A percentile compares a stretch with the other conserved stretches of the same genome.
These are phyloP conservation scores for Aspergillus ibericus DNA, from an alignment of 2,329 filamentous ascomycete genomes.

Conservation along the genomic window DNA sequence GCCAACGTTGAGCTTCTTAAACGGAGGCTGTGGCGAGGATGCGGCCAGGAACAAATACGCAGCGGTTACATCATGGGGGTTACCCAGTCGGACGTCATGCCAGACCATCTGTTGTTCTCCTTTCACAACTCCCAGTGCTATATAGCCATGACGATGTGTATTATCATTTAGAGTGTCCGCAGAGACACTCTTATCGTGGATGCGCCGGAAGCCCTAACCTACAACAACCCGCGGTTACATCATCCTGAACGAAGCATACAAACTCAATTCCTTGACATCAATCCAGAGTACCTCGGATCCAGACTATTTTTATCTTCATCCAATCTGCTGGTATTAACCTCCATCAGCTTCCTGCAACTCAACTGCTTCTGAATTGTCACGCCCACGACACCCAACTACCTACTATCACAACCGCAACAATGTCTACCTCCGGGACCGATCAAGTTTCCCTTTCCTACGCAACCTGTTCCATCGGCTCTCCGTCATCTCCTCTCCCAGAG, in stretches of 20 bases:
- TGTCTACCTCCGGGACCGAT: background rate
- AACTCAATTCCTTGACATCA: background rate
- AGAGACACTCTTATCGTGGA: background rate
- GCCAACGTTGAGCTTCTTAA: background rate
- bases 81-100: background rate
- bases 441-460: slow-evolving; percentile 42
- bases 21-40: background rate
- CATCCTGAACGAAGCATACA: background rate
- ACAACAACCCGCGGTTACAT: background rate
- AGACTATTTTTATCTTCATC: background rate
- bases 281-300: background rate
- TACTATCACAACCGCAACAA: background rate
- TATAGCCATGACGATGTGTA: background rate
- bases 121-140: background rate
- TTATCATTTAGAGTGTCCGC: no score
- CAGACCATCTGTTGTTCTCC: background rate
- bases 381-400: background rate
- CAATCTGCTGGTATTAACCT: no score
- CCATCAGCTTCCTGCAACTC: no score
- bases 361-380: background rate
- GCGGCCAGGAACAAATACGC: background rate
- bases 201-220: background rate
- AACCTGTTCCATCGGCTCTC: slow-evolving; percentile 45
- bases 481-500: slow-evolving; percentile 35
- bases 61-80: slow-evolving; percentile 15